Evolutionary conservation across 2,329 filamentous ascomycete genomes (phyloP), one percentile per base, ranked within the genome.

Genomic region (Drechslerella coelobrocha): DNA sequence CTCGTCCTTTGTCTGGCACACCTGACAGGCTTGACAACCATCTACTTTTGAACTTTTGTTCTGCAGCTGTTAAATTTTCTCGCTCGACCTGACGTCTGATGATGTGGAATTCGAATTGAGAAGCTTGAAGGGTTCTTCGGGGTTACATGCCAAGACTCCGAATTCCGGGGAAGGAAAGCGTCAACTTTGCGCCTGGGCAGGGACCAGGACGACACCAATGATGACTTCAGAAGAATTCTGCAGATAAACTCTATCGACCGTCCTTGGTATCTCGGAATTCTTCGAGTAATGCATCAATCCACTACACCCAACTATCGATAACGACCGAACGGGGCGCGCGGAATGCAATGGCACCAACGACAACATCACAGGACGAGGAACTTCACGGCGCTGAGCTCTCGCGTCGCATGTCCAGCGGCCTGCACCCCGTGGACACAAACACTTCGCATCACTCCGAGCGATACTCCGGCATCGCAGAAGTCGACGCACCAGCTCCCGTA

Each of bases 381-480:
- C 8, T 37, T n/a, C 24, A 34, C 14, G 45, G 45, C 12, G 41
- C 41, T 19, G 37, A 31, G 19, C 41, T 45, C 19, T 61, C 56
- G 2, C 56, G 45, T 27, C 56, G 56, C 24, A 51, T 61, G 27
- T 52, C 56, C 10, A 31, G 14, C 12, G 26, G 56, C 21, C 23
- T 52, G 21, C 21, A 61, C 27, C 56, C 41, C 14, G 37, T 57
- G 1, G 56, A 60, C 29, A 60, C 43, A 9, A 27, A 21, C 12
- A 43, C 17, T 19, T 60, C 56, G 27, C 56, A 26, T 48, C 57
- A 19, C 31, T 69, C 65, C 2, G 43, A 29, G 2, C 51, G 31
- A 12, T 69, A 69, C 39, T 69, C 65, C 7, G 65, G 65, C n/a
- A 12, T 69, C 37, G 57, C 65, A 29, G 68, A 72, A 47, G 43